Base-by-base conservation (phyloP, 805 yeast species). In the Candida sanyiensis region DNA sequence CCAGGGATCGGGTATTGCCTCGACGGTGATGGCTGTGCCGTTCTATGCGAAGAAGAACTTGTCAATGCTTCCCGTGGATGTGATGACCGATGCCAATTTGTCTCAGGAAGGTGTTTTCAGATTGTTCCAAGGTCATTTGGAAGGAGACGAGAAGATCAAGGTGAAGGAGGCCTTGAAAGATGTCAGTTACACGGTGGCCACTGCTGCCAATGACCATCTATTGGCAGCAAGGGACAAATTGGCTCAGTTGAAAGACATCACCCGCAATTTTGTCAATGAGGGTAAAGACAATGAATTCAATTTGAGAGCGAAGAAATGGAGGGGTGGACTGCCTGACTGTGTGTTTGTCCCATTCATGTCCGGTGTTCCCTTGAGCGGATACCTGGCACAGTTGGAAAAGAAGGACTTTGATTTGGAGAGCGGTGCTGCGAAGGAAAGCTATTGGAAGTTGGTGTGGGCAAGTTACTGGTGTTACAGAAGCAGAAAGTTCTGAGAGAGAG, bases 201-300 rank as follows among this genome's bases (percentile, higher is more conserved):
- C 81, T 5, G 62, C 70, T 1, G 93, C 95, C 3, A 85, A 86
- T 59, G 95, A 85, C 56, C 95, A 85, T 57, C 52, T 86, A 3
- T 56, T 85, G 5, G 66, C 88, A 1, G 87, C 93, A 2, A 64
- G 83, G 35, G 57, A 64, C n/a, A 75, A 82, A 47, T 56, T 81
- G 18, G 43, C 49, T 1, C 54, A 64, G 23, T 56, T 72, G 11
- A 63, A 61, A 38, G 44, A 42, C 3, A 67, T 64, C 13, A 66
- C 75, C n/a, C 46, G 48, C 1, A 46, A 55, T 2, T 48, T 63
- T 2, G 57, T 68, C 5, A 36, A 36, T 2, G 7, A 24, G 4
- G 39, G 44, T 11, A 38, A 56, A 15, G 66, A 53, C 27, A 46
- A 34, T 8, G 49, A 56, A 35, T 45, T 49, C 25, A 54, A 52